Base-by-base conservation (phyloP, 2,329 filamentous ascomycete species). In the Penicillium sp. region DNA sequence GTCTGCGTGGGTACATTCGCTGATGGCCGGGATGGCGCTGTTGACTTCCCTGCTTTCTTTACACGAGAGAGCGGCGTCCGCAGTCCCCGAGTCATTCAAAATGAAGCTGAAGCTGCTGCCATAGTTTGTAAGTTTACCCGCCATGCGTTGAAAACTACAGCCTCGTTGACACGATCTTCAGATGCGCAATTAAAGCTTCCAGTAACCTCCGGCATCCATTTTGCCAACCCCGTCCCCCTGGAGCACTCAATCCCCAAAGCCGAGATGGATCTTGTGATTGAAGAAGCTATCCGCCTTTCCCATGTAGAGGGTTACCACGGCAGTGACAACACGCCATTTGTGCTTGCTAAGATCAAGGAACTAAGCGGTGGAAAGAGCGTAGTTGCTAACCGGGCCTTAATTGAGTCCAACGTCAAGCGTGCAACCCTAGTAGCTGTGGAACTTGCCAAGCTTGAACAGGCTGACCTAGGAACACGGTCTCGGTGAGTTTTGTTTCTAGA, bases 41-140 rank as follows among this genome's bases (percentile, higher is more conserved):
- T 96, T 35, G 85, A 95, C 61, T 93, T 97, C 61, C 93, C 93
- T 1, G 88, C 87, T 0, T 98, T 98, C 69, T 98, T 87, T 79
- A 87, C 87, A 0, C 77, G 91, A 35, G 88, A 96, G 37, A 96
- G 90, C 67, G 88, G 89, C 12, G 72, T 85, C 45, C 82, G 76
- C 67, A 95, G 88, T 63, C 91, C 91, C 0, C 79, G 81, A 21
- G 80, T 87, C 1, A 79, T 96, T 37, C 71, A 82, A 46, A 78
- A 84, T 57, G 88, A 94, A 64, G 76, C 76, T 48, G 87, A 97
- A 64, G 93, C 93, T 31, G 93, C 93, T 0, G 83, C 85, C n/a
- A 88, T 97, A 49, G 86, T 95, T 50, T 76, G 80, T 83, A 68
- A 68, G 78, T 72, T 15, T 7, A 40, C 22, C 22, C 22, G 40